A percentile compares a stretch with the other conserved stretches of the same genome.
These are phyloP conservation scores for Spirogloea muscicola DNA, from an alignment of 139 green algal genomes.

Conservation along the genomic window DNA sequence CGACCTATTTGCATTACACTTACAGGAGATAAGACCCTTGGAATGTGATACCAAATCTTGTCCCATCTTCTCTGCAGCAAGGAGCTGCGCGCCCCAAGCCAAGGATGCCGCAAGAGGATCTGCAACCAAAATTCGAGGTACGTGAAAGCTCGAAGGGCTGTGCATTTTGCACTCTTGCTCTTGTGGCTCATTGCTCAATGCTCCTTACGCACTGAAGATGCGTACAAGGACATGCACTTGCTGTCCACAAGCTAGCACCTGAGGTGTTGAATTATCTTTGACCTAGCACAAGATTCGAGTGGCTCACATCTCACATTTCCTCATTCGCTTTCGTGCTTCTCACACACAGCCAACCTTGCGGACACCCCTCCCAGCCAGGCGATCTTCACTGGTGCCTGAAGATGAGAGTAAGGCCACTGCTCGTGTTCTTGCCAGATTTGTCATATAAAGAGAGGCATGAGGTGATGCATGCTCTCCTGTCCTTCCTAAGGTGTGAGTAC, in stretches of 20 bases:
- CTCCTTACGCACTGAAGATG: too few relatives aligned
- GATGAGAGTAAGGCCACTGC: too few relatives aligned
- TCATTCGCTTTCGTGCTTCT: not conserved
- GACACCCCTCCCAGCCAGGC: not conserved
- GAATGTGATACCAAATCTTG: not conserved
- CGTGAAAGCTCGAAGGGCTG: not conserved
- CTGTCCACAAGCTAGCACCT: not conserved
- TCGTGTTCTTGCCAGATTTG: too few relatives aligned
- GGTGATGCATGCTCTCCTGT: too few relatives aligned
- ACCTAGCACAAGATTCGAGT: not conserved
- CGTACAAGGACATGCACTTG: too few relatives aligned
- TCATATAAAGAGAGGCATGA: too few relatives aligned
- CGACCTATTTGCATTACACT: not conserved
- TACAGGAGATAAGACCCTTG: not conserved
- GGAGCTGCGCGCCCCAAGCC: conserved; percentile 36
- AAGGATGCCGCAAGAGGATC: conserved; percentile 22
- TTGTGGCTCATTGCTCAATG: too few relatives aligned
- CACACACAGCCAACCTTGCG: not conserved
- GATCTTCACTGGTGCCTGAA: conserved; percentile 2
- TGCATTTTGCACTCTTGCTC: conserved; percentile 1
- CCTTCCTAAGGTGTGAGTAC: too few relatives aligned
- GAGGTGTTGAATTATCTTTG: not conserved
- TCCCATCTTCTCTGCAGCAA: not conserved
- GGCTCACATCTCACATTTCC: not conserved
- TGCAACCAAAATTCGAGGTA: conserved; percentile 64